Evolutionary conservation across 2,329 filamentous ascomycete genomes (phyloP), one percentile per base, ranked within the genome.

Genomic region (Arthroderma sp.): DNA sequence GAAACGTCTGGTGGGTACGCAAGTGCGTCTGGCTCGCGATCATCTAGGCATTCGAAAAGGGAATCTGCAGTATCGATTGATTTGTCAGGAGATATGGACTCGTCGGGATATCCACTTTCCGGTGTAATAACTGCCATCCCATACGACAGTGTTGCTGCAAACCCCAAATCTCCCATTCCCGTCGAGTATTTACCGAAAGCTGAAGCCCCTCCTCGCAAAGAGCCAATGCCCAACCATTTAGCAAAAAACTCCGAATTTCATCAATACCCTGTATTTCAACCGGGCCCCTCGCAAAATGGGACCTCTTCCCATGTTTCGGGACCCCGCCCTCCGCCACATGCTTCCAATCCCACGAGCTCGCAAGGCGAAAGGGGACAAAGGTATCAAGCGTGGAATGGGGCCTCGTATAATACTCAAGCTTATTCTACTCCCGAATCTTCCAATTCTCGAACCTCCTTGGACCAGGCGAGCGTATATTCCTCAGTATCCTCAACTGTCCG

Each of bases 91-190:
- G 81, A 81, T 45, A 56, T 66, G n/a, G 74, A 79, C 54, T 55
- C 60, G 40, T 66, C 73, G 48, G 80, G 77, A 47, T 66, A 88
- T 49, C 82, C 83, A 58, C 80, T 80, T 68, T 81, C 86, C 31
- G 87, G 86, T 47, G 78, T 89, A 47, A 85, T 94, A 57, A 86
- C 86, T 31, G 82, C 85, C 29, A 88, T 95, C 52, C 85, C 88
- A 30, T 94, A 93, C 68, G 85, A 94, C 54, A 78, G 70, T 55
- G 71, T 81, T 29, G 61, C 73, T 42, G 61, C 74, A 44, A 82
- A 84, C 60, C 74, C 74, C 40, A 78, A 77, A 57, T 81, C 80
- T 27, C 82, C 85, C 4, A 74, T 85, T 47, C 67, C 81, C 34
- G 72, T 85, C 57, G 83, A 93, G 38, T 84, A 83, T 58, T 69